Evolutionary conservation across 2,329 filamentous ascomycete species (phyloP), one percentile per base, ranked within the genome.

Genomic region (Zymoseptoria passerinii): DNA sequence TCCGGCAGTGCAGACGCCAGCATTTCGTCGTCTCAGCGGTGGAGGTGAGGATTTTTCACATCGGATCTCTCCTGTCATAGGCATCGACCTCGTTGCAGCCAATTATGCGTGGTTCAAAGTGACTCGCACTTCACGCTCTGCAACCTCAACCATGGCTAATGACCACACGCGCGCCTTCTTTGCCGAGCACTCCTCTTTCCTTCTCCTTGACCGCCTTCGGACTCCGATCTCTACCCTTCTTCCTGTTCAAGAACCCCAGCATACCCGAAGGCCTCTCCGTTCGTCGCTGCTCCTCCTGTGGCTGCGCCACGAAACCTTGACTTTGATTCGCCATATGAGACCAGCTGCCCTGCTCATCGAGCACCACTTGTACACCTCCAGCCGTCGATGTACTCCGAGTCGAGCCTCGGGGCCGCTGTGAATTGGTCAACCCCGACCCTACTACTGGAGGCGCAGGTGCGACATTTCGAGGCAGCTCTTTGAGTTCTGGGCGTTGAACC

Each of bases 341-440:
- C 92, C 92, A 97, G 73, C 88, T 92, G 60, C 90, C 89, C 16
- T 87, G 85, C 68, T 91, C 91, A 67, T 95, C 92, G 44, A 97
- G 81, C 19, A 94, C 92, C 67, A 96, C 89, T 73, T 95, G 90
- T 57, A 96, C 85, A 18, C 92, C 92, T 55, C 92, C 92, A 3
- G 87, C 83, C 68, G 89, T 86, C 65, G 87, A 90, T 58, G 84
- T 85, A 58, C 90, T 87, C 55, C 89, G 82, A 59, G 86, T 86
- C 28, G 83, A 83, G 29, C 82, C 82, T 48, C 81, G 78, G 13
- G 79, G 80, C 48, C 80, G 77, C 61, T 75, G 75, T 59, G 61
- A 28, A 19, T 48, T 19, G 55, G 58, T 50, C 48, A 53, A 28
- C n/a, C 35, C 35, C 13, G 13, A 44, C 7, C 35, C 35, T 4